Evolutionary conservation across 345 rosid species (phyloP), one percentile per base, ranked within the genome.

Genomic region (Salix purpurea): DNA sequence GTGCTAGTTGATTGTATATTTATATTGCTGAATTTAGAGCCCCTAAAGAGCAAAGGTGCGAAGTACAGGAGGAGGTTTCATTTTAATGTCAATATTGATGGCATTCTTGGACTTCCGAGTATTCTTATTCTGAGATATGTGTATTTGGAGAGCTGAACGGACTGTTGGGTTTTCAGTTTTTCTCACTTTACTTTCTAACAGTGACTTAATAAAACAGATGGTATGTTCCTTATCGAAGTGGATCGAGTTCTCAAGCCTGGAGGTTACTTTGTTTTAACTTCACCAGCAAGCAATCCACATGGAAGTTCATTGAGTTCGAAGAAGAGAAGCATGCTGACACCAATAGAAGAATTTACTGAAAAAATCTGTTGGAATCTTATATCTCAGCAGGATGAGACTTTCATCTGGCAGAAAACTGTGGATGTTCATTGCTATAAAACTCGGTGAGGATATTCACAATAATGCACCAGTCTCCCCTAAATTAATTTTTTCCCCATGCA

Each of bases 231-330:
- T 67, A 77, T 96, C 74, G 99, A 96, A 91, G 90, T 90, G 78
- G 98, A 96, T 83, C 97, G 99, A 62, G 82, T 94, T 58, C 90
- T 96, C 60, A 94, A 84, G 88, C 99, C 99, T 12, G 98, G 99
- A 61, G 99, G 98, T 48, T 96, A 91, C 80, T 94, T 96, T 87
- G 97, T 90, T 78, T 87, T 92, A 79, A 94, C 98, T 68, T 89
- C 94, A 48, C 95, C 95, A 7, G 75, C 89, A 26, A 90, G 83
- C 79, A 91, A 86, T 80, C 84, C 89, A 62, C 88, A 80, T 14
- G 92, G 93, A 77, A 84, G 83, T 72, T 86, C 84, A 52, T 65
- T 73, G 3, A 84, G 75, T 54, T 74, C 61, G 9, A 96, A 88
- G 89, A 91, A 85, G 83, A 84, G 88, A 69, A 85, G 85, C 80